These are phyloP conservation scores for Astrothelium subdiscretum DNA, from an alignment of 495 filamentous ascomycete species.

Conservation along the genomic window DNA sequence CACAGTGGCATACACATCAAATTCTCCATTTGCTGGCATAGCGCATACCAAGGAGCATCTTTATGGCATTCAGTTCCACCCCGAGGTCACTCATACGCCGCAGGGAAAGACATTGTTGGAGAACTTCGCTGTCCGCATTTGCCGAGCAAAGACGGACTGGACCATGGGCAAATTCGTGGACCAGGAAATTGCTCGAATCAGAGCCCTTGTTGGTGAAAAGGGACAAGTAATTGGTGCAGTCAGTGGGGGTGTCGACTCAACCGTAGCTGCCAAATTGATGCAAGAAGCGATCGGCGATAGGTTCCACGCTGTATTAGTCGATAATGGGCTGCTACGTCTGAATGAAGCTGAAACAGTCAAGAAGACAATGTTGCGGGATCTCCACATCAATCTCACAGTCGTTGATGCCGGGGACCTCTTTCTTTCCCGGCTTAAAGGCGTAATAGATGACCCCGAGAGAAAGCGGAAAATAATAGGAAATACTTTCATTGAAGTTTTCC, in stretches of 20 bases:
- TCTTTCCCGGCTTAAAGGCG: slow-evolving; percentile 59
- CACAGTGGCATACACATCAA: slow-evolving; percentile 59
- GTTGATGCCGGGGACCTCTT: slow-evolving; percentile 71
- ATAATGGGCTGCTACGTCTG: slow-evolving; percentile 80
- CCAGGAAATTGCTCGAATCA: slow-evolving; percentile 65
- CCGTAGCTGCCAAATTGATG: slow-evolving; percentile 82
- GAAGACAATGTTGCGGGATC: slow-evolving; percentile 57
- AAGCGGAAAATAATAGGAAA: slow-evolving; percentile 90
- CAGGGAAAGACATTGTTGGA: slow-evolving; percentile 52
- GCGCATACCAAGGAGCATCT: slow-evolving; percentile 57
- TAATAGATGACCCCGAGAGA: slow-evolving; percentile 66
- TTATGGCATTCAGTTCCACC: slow-evolving; percentile 79
- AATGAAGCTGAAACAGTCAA: slow-evolving; percentile 75
- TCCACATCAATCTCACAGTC: slow-evolving; percentile 86
- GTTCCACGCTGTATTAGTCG: slow-evolving; percentile 79
- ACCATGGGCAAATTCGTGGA: slow-evolving; percentile 71
- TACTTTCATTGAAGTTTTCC: slow-evolving; percentile 80
- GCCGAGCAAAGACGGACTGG: slow-evolving; percentile 63
- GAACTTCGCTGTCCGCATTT: slow-evolving; percentile 78
- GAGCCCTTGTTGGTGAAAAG: slow-evolving; percentile 60
- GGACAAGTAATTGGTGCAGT: slow-evolving; percentile 79
- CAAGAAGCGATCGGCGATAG: slow-evolving; percentile 69
- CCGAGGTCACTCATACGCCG: slow-evolving; percentile 65
- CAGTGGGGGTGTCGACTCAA: slow-evolving; percentile 86
- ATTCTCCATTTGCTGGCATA: slow-evolving; percentile 72